Base-by-base conservation (phyloP, 345 rosid genomes). In the Nasturtium officinale region DNA sequence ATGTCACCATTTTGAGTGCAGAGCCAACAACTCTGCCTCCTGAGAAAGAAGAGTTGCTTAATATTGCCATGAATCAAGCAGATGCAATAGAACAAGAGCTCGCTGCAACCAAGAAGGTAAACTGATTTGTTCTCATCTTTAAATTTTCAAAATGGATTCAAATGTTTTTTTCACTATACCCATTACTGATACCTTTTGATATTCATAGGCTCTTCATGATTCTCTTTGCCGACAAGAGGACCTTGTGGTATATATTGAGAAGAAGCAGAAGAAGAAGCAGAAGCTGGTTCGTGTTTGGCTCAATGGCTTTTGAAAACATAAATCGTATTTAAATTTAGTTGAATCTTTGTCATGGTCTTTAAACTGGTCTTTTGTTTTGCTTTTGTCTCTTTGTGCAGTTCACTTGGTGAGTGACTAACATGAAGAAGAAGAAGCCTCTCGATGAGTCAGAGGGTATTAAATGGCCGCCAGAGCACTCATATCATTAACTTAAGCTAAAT, bases 11-110 rank as follows among this genome's bases (percentile, higher is more conserved):
- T 45, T 78, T 90, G 63, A 87, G 77, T 73, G 35, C n/a, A 8
- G 85, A 82, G 72, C 88, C 90, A 12, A 48, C 67, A 48, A 38
- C 82, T 70, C 74, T 90, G 81, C 83, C 90, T 42, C 83, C 91
- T 4, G 89, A 87, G 61, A 89, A 89, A 71, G 96, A 88, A 73
- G 95, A 88, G 53, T 74, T 87, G 87, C 56, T 88, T 61, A 80
- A 85, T 73, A 74, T 74, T 78, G 89, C 96, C n/a, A 40, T 89
- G 11, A 75, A 59, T 51, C 73, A 89, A 28, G 82, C 84, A 25
- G 81, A 82, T 51, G 66, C 79, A 51, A 67, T 89, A 83, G 97
- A 92, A 78, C 83, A 83, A 79, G 92, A 88, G 74, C 90, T 92
- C 12, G 42, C 59, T 23, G 82, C 85, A 43, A 85, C 98, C 56